phyloP scores from a whole-genome alignment of 352 stramenopile species.

The Peronospora farinosa region DNA sequence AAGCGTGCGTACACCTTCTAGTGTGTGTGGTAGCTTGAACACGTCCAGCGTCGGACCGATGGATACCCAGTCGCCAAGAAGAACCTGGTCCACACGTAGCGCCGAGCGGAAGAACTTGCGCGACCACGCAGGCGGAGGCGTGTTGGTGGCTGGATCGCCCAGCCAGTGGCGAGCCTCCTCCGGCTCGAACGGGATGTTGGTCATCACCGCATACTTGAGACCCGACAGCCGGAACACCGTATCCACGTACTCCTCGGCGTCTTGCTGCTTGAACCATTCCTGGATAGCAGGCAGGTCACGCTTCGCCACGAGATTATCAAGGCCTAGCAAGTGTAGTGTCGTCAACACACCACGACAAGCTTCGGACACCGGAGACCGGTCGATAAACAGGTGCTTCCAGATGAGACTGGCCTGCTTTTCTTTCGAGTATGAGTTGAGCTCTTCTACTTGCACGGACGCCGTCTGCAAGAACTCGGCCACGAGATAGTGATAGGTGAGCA shows the following conservation, averaged over 20 bases:
- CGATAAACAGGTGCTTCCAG: conserved; percentile 90
- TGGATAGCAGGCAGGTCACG: conserved; percentile 83
- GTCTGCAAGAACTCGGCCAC: conserved; percentile 92
- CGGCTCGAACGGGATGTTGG: conserved; percentile 89
- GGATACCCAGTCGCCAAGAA: conserved; percentile 77
- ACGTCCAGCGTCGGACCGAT: conserved; percentile 59
- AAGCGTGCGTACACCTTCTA: conserved; percentile 76
- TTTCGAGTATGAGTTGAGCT: conserved; percentile 80
- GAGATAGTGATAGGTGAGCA: conserved; percentile 95
- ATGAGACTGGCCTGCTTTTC: conserved; percentile 81
- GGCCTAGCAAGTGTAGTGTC: conserved; percentile 74
- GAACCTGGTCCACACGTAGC: conserved; percentile 87
- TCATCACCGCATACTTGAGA: conserved; percentile 91
- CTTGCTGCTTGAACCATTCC: conserved; percentile 71
- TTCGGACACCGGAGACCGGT: conserved; percentile 86
- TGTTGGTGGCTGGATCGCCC: conserved; percentile 34
- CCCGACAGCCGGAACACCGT: conserved; percentile 67
- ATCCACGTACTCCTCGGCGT: conserved; percentile 65
- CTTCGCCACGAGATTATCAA: conserved; percentile 52
- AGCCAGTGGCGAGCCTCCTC: conserved; percentile 56
- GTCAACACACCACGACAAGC: conserved; percentile 89
- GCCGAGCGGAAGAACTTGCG: conserved; percentile 83
- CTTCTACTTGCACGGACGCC: conserved; percentile 58
- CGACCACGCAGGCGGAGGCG: conserved; percentile 40
- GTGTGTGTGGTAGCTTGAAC: conserved; percentile 50